Percentiles rank a stretch among this genome's conserved stretches.
Evolutionary conservation across 192 early-diverging fungal species (phyloP).

Genomic region (Diversispora eburnea): DNA sequence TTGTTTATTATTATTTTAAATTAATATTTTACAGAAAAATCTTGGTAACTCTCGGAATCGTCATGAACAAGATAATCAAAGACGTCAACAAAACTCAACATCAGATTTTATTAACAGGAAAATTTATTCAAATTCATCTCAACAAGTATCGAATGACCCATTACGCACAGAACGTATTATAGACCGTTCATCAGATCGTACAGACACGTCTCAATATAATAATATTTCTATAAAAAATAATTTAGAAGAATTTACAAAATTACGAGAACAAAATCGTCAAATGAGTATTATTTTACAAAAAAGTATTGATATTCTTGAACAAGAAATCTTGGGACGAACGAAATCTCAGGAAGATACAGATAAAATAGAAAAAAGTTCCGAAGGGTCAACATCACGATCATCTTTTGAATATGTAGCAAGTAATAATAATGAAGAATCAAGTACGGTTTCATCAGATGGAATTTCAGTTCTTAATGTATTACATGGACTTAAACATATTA

Average conservation of each 20-base stretch:
- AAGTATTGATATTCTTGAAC: conserved; percentile 46
- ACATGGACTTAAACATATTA: conserved; percentile 50
- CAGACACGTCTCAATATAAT: too few species aligned
- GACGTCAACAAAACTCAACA: too few species aligned
- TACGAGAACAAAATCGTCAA: conserved; percentile 31
- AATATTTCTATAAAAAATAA: too few species aligned
- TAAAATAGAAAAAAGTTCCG: conserved; percentile 22
- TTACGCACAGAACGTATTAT: neutral
- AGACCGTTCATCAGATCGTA: too few species aligned
- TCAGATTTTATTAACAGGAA: too few species aligned
- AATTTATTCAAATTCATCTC: neutral
- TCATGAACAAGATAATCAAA: too few species aligned
- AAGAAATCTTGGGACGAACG: conserved; percentile 36
- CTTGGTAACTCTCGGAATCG: too few species aligned
- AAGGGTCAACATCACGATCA: conserved; percentile 13
- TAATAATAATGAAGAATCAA: conserved; percentile 9
- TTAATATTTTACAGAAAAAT: too few species aligned
- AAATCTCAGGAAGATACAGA: conserved; percentile 20
- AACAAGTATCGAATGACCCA: conserved; percentile 13
- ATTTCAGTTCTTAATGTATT: conserved; percentile 40
- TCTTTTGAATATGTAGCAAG: conserved; percentile 25
- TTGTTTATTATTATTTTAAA: too few species aligned
- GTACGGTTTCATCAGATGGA: conserved; percentile 34
- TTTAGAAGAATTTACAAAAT: conserved; percentile 14
- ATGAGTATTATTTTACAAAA: conserved; percentile 35